These are phyloP conservation scores for Phyllostachys edulis DNA, from an alignment of 176 grass and related monocot genomes.

Conservation along the genomic window DNA sequence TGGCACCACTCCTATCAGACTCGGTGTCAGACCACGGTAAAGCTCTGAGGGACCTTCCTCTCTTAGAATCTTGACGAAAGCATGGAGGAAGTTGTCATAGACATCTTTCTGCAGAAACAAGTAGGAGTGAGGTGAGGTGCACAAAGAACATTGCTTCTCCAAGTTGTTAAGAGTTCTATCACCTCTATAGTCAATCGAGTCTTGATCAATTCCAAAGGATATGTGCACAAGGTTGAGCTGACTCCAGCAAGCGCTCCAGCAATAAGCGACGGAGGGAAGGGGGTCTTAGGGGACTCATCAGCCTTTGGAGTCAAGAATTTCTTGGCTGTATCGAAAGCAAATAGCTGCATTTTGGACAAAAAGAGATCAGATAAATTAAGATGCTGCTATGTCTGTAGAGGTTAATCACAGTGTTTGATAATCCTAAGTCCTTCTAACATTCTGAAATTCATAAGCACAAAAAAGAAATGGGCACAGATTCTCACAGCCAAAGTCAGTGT, in stretches of 20 bases:
- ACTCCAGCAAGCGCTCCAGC: constrained; percentile 96
- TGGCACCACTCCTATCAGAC: constrained; percentile 88
- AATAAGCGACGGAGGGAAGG: constrained; percentile 67
- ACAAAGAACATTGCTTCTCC: neutral
- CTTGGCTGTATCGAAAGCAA: constrained; percentile 96
- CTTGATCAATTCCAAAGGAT: constrained; percentile 93
- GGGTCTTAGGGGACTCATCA: constrained; percentile 60
- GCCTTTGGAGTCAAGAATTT: constrained; percentile 78
- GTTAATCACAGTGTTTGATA: neutral
- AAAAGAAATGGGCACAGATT: neutral
- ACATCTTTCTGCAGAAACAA: constrained; percentile 75
- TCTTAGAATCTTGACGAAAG: constrained; percentile 78
- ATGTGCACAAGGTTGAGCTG: constrained; percentile 95
- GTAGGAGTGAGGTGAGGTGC: neutral
- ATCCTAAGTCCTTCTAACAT: neutral
- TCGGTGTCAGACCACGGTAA: constrained; percentile 84
- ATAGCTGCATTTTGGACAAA: constrained; percentile 58
- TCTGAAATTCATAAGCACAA: constrained; percentile 3
- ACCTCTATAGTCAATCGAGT: constrained; percentile 98
- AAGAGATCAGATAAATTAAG: neutral
- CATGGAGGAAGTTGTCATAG: constrained; percentile 87
- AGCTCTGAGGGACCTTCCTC: constrained; percentile 92
- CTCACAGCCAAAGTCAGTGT: neutral
- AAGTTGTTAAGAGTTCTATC: neutral
- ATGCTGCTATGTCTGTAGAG: neutral